These are phyloP conservation scores for Suhomyces tanzawaensis DNA, from an alignment of 805 yeast genomes.

Conservation along the genomic window DNA sequence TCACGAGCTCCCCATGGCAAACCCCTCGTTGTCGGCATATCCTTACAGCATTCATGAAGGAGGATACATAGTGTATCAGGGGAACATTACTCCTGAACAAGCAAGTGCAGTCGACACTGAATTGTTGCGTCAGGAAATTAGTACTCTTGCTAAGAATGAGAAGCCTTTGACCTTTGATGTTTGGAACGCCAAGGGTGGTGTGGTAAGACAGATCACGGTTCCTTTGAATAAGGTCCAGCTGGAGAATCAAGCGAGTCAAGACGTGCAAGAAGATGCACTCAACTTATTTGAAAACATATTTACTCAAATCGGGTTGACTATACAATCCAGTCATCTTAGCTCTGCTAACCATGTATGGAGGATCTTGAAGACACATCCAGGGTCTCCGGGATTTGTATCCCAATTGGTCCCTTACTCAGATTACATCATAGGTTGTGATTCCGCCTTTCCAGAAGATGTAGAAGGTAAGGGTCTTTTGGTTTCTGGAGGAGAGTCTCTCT, in stretches of 20 bases:
- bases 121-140: constrained; percentile 42
- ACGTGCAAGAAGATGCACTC: constrained; percentile 4
- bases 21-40: constrained; percentile 27
- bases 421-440: constrained; percentile 71
- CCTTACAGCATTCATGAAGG: constrained; percentile 38
- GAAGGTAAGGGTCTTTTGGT: constrained; percentile 63
- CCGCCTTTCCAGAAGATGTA: constrained; percentile 57
- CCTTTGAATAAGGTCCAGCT: constrained; percentile 18
- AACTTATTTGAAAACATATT: constrained; percentile 33
- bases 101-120: constrained; percentile 42
- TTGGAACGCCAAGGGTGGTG: constrained; percentile 89
- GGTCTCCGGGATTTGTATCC: constrained; percentile 79
- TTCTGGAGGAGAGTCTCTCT: constrained; percentile 81
- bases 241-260: constrained; percentile 5
- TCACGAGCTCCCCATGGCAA: constrained; percentile 49
- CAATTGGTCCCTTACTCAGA: constrained; percentile 85
- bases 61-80: constrained; percentile 40
- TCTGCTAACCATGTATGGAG: constrained; percentile 87
- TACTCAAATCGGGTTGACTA: constrained; percentile 57
- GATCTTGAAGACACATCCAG: constrained; percentile 66
- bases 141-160: constrained; percentile 27
- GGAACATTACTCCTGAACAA: constrained; percentile 29
- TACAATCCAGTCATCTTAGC: constrained; percentile 74
- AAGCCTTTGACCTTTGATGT: constrained; percentile 54
- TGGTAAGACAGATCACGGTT: constrained; percentile 30